A percentile compares a stretch with the other conserved stretches of the same genome.
Evolutionary conservation across 129 eudicot species (phyloP).

Genomic region (Centaurea solstitialis): DNA sequence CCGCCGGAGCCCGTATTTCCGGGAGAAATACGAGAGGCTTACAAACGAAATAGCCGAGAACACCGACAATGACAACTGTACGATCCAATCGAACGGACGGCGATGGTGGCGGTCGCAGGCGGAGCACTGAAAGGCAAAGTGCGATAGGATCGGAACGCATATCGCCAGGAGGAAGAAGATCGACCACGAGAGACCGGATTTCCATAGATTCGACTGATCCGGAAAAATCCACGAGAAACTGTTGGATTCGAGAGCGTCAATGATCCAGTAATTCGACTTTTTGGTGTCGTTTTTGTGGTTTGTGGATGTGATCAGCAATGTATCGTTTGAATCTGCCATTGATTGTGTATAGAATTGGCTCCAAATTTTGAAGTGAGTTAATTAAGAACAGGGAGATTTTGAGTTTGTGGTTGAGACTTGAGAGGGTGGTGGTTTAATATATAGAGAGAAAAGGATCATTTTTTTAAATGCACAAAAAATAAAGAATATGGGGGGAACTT

Average conservation of each 20-base stretch:
- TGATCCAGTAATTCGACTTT: constrained; percentile 21
- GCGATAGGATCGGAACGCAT: constrained; percentile 65
- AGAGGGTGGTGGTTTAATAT: no score
- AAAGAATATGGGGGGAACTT: neutral
- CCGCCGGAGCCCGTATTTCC: constrained; percentile 56
- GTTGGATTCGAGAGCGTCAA: constrained; percentile 44
- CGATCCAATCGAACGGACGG: constrained; percentile 62
- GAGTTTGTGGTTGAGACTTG: constrained; percentile 8
- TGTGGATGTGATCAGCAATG: neutral
- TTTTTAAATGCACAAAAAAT: neutral
- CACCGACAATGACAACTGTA: constrained; percentile 56
- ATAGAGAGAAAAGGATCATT: no score
- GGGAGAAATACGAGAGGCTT: constrained; percentile 46
- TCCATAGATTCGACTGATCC: constrained; percentile 61
- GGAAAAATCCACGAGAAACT: constrained; percentile 53
- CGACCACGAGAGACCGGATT: constrained; percentile 63
- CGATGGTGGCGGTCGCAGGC: constrained; percentile 53
- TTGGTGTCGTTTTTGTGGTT: constrained; percentile 11
- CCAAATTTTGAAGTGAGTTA: neutral
- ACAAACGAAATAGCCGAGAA: constrained; percentile 56
- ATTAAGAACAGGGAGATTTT: constrained; percentile 12
- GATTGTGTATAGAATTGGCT: neutral
- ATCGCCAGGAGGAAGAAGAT: constrained; percentile 53
- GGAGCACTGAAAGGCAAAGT: constrained; percentile 55
- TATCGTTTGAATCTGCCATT: constrained; percentile 20